phyloP scores from a whole-genome alignment of 164 flowering plant species.

The Piper betle region DNA sequence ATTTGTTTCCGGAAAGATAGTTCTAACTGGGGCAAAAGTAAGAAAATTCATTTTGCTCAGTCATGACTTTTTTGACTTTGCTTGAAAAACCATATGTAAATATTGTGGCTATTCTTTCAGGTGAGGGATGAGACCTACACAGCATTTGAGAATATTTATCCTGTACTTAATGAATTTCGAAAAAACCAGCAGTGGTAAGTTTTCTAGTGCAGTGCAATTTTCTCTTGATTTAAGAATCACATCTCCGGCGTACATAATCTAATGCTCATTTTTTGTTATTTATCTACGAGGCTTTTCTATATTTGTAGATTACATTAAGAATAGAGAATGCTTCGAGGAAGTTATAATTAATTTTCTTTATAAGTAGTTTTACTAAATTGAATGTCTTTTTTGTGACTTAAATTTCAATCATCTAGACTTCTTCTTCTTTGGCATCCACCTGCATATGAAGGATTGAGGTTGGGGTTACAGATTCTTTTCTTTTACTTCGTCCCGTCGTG shows the following conservation, averaged over 20 bases:
- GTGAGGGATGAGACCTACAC: slow-evolving; percentile 66
- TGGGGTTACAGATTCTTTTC: too few relatives aligned
- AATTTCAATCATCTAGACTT: too few relatives aligned
- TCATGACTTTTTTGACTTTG: not conserved
- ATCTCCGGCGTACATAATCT: not conserved
- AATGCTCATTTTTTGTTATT: not conserved
- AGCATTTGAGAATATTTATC: slow-evolving; percentile 80
- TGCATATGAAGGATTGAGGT: too few relatives aligned
- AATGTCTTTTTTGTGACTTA: too few relatives aligned
- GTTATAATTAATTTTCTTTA: too few relatives aligned
- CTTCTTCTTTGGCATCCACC: too few relatives aligned
- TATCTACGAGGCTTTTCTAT: not conserved
- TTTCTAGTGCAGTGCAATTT: not conserved
- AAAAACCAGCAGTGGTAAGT: slow-evolving; percentile 56
- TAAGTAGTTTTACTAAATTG: too few relatives aligned
- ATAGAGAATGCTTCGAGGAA: too few relatives aligned
- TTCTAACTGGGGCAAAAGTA: slow-evolving; percentile 92
- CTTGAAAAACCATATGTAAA: slow-evolving; percentile 5
- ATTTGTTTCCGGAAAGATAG: slow-evolving; percentile 88
- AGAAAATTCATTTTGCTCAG: not conserved
- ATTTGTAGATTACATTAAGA: too few relatives aligned
- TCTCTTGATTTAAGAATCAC: too few relatives aligned
- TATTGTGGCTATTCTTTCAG: slow-evolving; percentile 21
- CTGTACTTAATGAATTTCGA: slow-evolving; percentile 72
- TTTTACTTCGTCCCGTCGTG: too few relatives aligned